phyloP scores from a whole-genome alignment of 225 moss, liverwort and hornwort species.

The Thuidium tamariscinum region DNA sequence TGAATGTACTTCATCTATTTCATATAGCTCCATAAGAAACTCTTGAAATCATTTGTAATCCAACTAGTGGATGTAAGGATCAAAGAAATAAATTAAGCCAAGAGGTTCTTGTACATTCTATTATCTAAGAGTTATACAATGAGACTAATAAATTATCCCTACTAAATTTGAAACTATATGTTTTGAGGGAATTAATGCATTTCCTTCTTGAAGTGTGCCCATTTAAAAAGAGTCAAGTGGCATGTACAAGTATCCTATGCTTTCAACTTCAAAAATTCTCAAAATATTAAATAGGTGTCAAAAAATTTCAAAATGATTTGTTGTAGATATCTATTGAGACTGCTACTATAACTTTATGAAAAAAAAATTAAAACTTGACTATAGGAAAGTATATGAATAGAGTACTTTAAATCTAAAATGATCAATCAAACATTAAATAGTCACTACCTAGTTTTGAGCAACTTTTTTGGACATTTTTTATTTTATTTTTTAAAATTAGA shows the following conservation, averaged over 20 bases:
- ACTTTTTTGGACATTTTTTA: background rate
- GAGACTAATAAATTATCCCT: background rate
- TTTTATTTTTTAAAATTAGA: no score
- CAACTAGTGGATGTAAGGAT: fast-evolving
- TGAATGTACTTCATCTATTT: background rate
- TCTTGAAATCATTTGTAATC: background rate
- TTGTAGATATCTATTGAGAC: no score
- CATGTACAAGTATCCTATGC: background rate
- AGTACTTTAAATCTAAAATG: background rate
- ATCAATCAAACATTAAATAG: background rate
- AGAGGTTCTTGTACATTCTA: background rate
- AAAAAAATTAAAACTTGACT: background rate
- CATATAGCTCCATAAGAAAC: fast-evolving
- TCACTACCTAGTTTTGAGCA: fast-evolving
- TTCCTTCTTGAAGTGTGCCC: background rate
- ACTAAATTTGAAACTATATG: background rate
- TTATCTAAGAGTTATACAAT: background rate
- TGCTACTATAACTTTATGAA: background rate
- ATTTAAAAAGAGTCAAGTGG: background rate
- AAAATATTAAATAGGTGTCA: no score
- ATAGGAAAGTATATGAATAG: no score
- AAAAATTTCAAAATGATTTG: no score
- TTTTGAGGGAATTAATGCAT: background rate
- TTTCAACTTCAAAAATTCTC: background rate
- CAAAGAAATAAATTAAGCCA: background rate